Base-by-base conservation (phyloP, 192 early-diverging fungal species). In the Coemansia sp. region DNA sequence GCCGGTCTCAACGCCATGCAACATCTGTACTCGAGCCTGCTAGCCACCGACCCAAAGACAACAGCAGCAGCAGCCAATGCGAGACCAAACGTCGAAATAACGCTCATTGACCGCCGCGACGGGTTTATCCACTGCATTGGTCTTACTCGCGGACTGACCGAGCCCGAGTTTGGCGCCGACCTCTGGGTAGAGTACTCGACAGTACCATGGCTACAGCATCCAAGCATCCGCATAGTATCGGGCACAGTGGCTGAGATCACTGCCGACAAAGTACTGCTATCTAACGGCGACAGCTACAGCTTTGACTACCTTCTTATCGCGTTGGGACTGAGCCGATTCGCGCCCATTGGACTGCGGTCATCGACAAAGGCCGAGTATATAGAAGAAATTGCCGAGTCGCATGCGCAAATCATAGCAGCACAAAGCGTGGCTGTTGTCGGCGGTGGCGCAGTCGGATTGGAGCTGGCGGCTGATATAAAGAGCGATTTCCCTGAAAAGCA, bases 371-470 rank as follows among this genome's bases (percentile, higher is more conserved):
- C 52, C 27, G 67, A 74, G 8, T 76, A 58, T 47, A 15, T 70
- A 3, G 59, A 53, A 15, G 62, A 74, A 12, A 37, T 84, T 5
- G 38, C 29, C 2, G 30, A 43, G 24, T n/a, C 69, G 16, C 50
- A 73, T 16, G 34, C 50, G 2, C 56, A 79, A n/a, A 89, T 92
- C 63, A 61, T 68, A 15, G 61, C 74, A 29, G 78, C 88, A 2
- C 65, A 76, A 29, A 82, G 75, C 8, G 73, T 91, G 1, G 56
- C 89, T 2, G 70, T 94, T 0, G 80, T 89, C 15, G 92, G 92
- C 20, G 92, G 84, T 12, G 92, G 92, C 22, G 89, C 90, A 12
- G 87, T 90, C 3, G 94, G 91, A 32, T 68, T 92, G 34, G 94
- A 95, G 63, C 38, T 93, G 69, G 91, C 92, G 3, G 89, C 84